Base-by-base conservation (phyloP, 202 grass and related monocot species). In the Setaria italica region DNA sequence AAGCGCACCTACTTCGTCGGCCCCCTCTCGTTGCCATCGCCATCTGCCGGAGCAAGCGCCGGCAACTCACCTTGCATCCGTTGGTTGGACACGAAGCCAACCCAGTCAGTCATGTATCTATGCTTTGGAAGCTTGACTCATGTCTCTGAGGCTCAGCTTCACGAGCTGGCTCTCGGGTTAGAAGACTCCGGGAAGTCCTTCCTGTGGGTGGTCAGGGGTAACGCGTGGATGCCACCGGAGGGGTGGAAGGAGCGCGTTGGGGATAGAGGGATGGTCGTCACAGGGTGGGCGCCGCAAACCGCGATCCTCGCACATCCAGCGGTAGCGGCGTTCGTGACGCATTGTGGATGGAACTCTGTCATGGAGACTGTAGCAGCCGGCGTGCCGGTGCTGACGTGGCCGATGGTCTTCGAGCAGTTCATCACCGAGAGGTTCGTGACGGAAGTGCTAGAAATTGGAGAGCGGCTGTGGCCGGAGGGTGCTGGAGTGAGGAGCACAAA, bases 271-370 rank as follows among this genome's bases (percentile, higher is more conserved):
- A 39, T 19, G 71, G 62, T 90, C 7, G 14, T 76, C 15, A 65
- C 58, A 0, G 83, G 80, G 0, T 95, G 88, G 90, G 87, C 49
- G 0, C 82, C 83, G 5, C 90, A 92, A 41, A 89, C 76, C 0
- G 51, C 60, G 12, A 80, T 95, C 42, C 76, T 95, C 2, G 62
- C 43, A 2, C 90, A 95, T 32, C 9, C 7, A 0, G 70, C 90
- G 0, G 72, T 90, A 2, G 90, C 80, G 2, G 93, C 76, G 0
- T 92, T 92, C 29, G 33, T 97, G 76, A 94, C 79, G 41, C 94
- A 97, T 25, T 97, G 94, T 9, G 91, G 94, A 3, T 97, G 82
- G 85, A 94, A 84, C 83, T 97, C 91, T 0, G 15, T 92, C 47
- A 51, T 93, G 7, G 89, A 97, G 63, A 84, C 88, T 1, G 68